Evolutionary conservation across 768 basidiomycete species (phyloP).

Genomic region (Daedalea quercina): DNA sequence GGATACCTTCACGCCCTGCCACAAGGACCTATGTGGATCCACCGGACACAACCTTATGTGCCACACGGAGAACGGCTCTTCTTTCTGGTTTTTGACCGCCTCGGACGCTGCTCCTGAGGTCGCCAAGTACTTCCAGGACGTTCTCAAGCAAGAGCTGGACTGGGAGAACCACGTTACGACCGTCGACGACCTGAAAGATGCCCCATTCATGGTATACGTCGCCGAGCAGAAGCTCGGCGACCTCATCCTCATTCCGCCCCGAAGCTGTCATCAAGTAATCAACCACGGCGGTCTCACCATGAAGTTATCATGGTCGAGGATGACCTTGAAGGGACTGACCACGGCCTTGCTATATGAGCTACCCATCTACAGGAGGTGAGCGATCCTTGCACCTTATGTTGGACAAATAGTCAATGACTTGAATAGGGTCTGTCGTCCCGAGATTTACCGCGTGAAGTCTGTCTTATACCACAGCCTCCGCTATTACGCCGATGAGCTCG

Average conservation of each 20-base stretch:
- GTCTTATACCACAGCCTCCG: constrained; percentile 52
- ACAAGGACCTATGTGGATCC: constrained; percentile 81
- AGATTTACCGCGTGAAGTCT: constrained; percentile 70
- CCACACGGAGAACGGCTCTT: constrained; percentile 62
- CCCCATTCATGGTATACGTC: constrained; percentile 66
- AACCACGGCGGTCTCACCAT: constrained; percentile 76
- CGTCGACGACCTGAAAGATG: constrained; percentile 53
- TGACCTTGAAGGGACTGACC: constrained; percentile 58
- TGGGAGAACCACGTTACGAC: constrained; percentile 65
- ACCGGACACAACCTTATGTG: constrained; percentile 87
- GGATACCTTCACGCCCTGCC: constrained; percentile 79
- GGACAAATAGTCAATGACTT: not conserved
- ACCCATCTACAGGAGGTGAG: constrained; percentile 72
- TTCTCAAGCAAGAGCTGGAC: constrained; percentile 56
- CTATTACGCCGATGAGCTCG: constrained; percentile 23
- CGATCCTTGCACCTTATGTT: not conserved
- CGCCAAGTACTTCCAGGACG: constrained; percentile 49
- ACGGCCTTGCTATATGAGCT: constrained; percentile 66
- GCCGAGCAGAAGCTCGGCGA: constrained; percentile 72
- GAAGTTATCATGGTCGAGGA: constrained; percentile 84
- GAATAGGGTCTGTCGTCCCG: constrained; percentile 68
- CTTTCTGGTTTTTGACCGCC: constrained; percentile 85
- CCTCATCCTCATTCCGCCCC: constrained; percentile 72
- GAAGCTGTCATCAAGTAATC: constrained; percentile 80
- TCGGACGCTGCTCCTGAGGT: constrained; percentile 48